Evolutionary conservation across 1,284 basidiomycete genomes (phyloP).

Genomic region (Meira miltonrushii): DNA sequence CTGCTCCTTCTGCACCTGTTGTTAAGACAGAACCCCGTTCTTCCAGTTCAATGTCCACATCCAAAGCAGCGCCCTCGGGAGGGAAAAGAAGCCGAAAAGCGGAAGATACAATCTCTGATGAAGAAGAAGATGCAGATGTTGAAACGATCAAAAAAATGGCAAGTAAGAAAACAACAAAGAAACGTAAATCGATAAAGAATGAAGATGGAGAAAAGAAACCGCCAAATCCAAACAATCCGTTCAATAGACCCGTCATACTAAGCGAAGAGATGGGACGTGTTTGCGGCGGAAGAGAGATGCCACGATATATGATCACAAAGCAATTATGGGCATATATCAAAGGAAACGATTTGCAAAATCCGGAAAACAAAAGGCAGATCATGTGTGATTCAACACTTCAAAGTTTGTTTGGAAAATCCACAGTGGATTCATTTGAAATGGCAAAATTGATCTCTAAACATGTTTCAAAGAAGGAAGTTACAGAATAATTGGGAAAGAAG

Average conservation of each 20-base stretch:
- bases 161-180: slow-evolving; percentile 26
- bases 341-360: slow-evolving; percentile 70
- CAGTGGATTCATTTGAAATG: slow-evolving; percentile 60
- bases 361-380: slow-evolving; percentile 71
- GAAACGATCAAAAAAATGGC: slow-evolving; percentile 13
- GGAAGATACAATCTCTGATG: slow-evolving; percentile 11
- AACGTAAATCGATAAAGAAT: slow-evolving; percentile 31
- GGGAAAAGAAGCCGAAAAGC: slow-evolving; percentile 11
- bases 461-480: slow-evolving; percentile 40
- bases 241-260: slow-evolving; percentile 47
- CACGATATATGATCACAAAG: slow-evolving; percentile 82
- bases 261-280: slow-evolving; percentile 42
- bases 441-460: slow-evolving; percentile 49
- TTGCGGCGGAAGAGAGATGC: slow-evolving; percentile 56
- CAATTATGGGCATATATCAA: slow-evolving; percentile 81
- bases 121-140: slow-evolving; percentile 14
- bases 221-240: slow-evolving; percentile 48
- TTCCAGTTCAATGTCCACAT: slow-evolving; percentile 13
- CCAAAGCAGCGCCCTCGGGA: slow-evolving; percentile 9
- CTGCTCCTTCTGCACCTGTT: background rate
- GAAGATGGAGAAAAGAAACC: slow-evolving; percentile 31
- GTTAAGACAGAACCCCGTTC: background rate
- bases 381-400: slow-evolving; percentile 68
- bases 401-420: slow-evolving; percentile 68
- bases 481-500: too few relatives aligned